Evolutionary conservation across 2,329 filamentous ascomycete species (phyloP), one percentile per base, ranked within the genome.

Genomic region (Penicillium sp.): DNA sequence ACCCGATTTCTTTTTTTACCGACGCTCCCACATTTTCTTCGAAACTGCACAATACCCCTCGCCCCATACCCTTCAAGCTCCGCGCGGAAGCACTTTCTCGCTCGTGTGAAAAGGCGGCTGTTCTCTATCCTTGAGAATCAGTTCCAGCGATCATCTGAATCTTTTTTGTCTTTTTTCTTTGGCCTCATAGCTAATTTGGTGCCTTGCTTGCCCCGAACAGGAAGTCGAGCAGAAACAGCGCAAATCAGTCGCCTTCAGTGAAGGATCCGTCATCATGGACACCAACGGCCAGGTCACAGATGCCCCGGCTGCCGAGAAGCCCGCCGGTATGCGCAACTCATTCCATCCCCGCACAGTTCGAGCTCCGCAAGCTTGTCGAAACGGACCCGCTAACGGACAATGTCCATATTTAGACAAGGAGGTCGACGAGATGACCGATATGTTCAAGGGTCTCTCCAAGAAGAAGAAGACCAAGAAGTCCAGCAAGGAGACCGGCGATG

Each of bases 241-340:
- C 81, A 97, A 98, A 82, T 96, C 92, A 51, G 94, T 98, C 73
- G 89, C 93, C 67, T 98, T 98, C 79, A 93, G 89, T 76, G 91
- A 95, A 79, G 91, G 92, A 74, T 87, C 92, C 71, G 86, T 91
- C 68, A 88, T 97, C 72, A 93, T 97, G 77, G 91, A 96, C 82
- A 87, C 87, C 79, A 91, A 97, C 84, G 94, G 94, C 72, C 87
- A 89, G 76, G 87, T 97, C 75, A 92, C 87, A 77, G 87, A 91
- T 77, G 85, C 88, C 68, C 84, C 85, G 71, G 87, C 89, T 73
- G 90, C 92, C 72, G 84, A 89, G 71, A 93, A 93, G 82, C 87
- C 89, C 68, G 92, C 92, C 69, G 86, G 90, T 82, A 92, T 89
- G 76, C 92, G 30, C 43, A 49, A 14, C 11, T 38, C 30, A 22